Evolutionary conservation across 2,329 filamentous ascomycete genomes (phyloP).

Genomic region (Colletotrichum eremochloae): DNA sequence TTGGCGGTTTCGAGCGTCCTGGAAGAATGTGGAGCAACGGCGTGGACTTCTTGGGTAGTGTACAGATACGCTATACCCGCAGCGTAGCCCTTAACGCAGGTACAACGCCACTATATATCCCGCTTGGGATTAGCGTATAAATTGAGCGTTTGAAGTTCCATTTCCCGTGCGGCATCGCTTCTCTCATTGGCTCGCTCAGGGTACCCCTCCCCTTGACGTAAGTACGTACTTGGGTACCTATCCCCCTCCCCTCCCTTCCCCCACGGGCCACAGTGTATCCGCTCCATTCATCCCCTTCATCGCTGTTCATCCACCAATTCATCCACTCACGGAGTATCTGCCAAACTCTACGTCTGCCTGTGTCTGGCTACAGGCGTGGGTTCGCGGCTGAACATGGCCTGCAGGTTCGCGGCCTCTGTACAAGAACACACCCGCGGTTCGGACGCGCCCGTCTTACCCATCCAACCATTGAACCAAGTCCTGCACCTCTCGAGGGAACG

Average conservation of each 20-base stretch:
- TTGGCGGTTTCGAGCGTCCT: conserved; percentile 37
- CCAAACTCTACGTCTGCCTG: conserved; percentile 1
- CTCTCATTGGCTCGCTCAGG: conserved; percentile 10
- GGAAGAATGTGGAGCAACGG: conserved; percentile 31
- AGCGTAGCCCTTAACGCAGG: conserved; percentile 36
- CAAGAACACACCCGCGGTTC: conserved; percentile 28
- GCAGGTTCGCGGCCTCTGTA: conserved; percentile 30
- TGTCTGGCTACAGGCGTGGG: conserved; percentile 28
- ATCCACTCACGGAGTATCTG: background rate
- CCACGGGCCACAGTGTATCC: background rate
- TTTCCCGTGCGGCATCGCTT: conserved; percentile 5
- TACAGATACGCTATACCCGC: background rate
- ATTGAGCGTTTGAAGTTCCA: conserved; percentile 38
- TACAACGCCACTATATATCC: conserved; percentile 7
- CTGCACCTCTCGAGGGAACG: conserved; percentile 24
- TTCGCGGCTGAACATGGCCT: conserved; percentile 34
- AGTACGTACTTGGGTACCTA: background rate
- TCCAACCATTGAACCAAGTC: conserved; percentile 37
- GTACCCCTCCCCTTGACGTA: background rate
- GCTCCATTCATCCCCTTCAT: background rate
- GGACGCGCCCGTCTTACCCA: conserved; percentile 34
- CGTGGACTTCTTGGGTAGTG: no score
- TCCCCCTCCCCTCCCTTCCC: background rate
- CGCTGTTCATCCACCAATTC: background rate
- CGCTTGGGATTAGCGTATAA: conserved; percentile 23